phyloP scores from a whole-genome alignment of 495 filamentous ascomycete species.

The Aspergillus steynii region DNA sequence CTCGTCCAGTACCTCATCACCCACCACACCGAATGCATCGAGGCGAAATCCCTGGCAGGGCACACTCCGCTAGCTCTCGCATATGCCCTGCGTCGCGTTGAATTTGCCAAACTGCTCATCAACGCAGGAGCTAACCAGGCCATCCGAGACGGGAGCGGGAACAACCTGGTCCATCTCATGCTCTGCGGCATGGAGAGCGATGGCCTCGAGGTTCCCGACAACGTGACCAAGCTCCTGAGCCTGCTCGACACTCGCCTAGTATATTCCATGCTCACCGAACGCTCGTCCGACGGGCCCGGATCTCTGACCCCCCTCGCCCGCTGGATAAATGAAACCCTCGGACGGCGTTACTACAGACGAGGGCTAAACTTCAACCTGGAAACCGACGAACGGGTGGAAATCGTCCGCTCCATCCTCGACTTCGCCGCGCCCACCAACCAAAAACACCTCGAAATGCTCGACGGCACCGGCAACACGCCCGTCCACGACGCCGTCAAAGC shows the following conservation, averaged over 20 bases:
- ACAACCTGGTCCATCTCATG: constrained; percentile 62
- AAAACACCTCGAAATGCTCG: constrained; percentile 59
- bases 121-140: constrained; percentile 65
- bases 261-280: constrained; percentile 45
- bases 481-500: constrained; percentile 57
- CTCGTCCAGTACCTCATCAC: constrained; percentile 63
- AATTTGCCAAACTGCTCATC: constrained; percentile 60
- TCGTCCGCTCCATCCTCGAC: constrained; percentile 42
- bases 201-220: constrained; percentile 16
- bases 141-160: constrained; percentile 47
- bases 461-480: constrained; percentile 66
- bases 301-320: constrained; percentile 52
- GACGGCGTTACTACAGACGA: background rate
- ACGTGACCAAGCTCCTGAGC: constrained; percentile 45
- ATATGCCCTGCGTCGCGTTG: constrained; percentile 47
- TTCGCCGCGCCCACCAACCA: constrained; percentile 47
- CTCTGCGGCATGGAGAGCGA: constrained; percentile 25
- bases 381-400: background rate
- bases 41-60: constrained; percentile 54
- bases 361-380: background rate
- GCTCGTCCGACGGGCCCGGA: constrained; percentile 37
- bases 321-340: constrained; percentile 29
- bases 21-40: constrained; percentile 55
- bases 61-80: constrained; percentile 64
- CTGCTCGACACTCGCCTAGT: constrained; percentile 54